Evolutionary conservation across 768 basidiomycete genomes (phyloP).

Genomic region (Tricholoma terreum): DNA sequence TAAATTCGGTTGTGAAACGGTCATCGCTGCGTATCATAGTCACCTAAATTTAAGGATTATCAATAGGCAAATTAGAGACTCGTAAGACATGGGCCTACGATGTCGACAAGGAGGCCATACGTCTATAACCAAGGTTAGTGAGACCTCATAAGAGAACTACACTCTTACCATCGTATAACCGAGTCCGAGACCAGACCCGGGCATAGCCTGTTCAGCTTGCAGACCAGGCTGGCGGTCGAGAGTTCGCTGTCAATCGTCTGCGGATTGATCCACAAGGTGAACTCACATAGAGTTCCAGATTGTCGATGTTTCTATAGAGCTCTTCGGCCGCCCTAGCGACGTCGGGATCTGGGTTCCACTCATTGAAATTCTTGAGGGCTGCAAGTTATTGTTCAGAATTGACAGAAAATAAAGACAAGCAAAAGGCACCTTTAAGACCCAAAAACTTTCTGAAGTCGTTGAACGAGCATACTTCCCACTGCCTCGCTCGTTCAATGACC

Average conservation of each 20-base stretch:
- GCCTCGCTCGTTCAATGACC: slow-evolving; percentile 13
- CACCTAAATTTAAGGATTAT: slow-evolving; percentile 9
- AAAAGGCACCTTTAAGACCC: slow-evolving; percentile 16
- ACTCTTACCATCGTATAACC: slow-evolving; percentile 25
- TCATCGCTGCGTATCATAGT: slow-evolving; percentile 21
- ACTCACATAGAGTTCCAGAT: slow-evolving; percentile 36
- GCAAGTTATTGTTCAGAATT: neutral
- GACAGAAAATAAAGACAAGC: neutral
- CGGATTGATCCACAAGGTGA: neutral
- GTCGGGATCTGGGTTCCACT: slow-evolving; percentile 30
- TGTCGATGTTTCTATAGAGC: slow-evolving; percentile 32
- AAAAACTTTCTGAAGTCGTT: slow-evolving; percentile 20
- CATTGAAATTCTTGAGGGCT: slow-evolving; percentile 27
- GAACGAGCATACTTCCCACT: slow-evolving; percentile 13
- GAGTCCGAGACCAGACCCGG: slow-evolving; percentile 15
- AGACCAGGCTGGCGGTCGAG: slow-evolving; percentile 14
- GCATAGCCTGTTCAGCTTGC: slow-evolving; percentile 9
- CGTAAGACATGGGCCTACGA: slow-evolving; percentile 6
- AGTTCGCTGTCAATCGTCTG: neutral
- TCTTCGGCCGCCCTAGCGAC: slow-evolving; percentile 20
- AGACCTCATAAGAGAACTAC: neutral
- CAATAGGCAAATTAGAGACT: neutral
- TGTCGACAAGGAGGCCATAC: slow-evolving; percentile 17
- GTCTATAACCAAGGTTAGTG: slow-evolving; percentile 9
- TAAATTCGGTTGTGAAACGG: slow-evolving; percentile 12